A percentile compares a stretch with the other conserved stretches of the same genome.
Evolutionary conservation across 2,329 filamentous ascomycete species (phyloP).

Genomic region (Mariannaea sp.): DNA sequence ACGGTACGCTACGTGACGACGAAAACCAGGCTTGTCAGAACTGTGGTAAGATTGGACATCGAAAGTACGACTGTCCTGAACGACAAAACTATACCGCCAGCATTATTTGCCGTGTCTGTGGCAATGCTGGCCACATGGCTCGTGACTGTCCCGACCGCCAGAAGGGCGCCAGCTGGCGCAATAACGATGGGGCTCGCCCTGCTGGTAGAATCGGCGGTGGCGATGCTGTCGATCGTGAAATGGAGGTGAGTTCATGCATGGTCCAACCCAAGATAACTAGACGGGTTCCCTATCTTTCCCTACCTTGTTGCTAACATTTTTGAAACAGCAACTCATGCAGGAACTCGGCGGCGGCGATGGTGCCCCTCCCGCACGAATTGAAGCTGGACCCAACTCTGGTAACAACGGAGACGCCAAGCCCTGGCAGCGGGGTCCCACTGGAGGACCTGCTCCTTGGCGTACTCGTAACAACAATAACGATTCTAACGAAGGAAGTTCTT

Average conservation of each 20-base stretch:
- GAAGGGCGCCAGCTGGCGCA: conserved; percentile 90
- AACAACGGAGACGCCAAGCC: conserved; percentile 72
- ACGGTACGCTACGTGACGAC: conserved; percentile 98
- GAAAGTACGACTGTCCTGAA: conserved; percentile 98
- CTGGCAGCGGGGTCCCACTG: conserved; percentile 86
- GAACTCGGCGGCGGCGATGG: conserved; percentile 77
- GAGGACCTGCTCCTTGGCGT: conserved; percentile 82
- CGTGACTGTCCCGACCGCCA: conserved; percentile 95
- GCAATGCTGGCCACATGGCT: conserved; percentile 97
- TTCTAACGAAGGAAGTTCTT: conserved; percentile 52
- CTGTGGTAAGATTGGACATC: conserved; percentile 97
- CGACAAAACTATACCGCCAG: conserved; percentile 98
- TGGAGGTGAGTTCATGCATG: conserved; percentile 80
- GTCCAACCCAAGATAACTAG: no score
- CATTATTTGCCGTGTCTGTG: conserved; percentile 98
- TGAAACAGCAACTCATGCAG: conserved; percentile 90
- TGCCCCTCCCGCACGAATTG: conserved; percentile 77
- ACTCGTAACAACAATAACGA: conserved; percentile 58
- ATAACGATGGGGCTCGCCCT: conserved; percentile 64
- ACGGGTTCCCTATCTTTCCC: no score
- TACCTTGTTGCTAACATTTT: no score
- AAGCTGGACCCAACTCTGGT: conserved; percentile 71
- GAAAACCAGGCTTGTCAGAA: conserved; percentile 99
- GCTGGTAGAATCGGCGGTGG: conserved; percentile 73
- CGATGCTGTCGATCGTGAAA: conserved; percentile 89